Percentiles rank a stretch among this genome's conserved stretches.
These are phyloP conservation scores for Westerdykella sp. DNA, from an alignment of 2,329 filamentous ascomycete genomes.

Conservation along the genomic window DNA sequence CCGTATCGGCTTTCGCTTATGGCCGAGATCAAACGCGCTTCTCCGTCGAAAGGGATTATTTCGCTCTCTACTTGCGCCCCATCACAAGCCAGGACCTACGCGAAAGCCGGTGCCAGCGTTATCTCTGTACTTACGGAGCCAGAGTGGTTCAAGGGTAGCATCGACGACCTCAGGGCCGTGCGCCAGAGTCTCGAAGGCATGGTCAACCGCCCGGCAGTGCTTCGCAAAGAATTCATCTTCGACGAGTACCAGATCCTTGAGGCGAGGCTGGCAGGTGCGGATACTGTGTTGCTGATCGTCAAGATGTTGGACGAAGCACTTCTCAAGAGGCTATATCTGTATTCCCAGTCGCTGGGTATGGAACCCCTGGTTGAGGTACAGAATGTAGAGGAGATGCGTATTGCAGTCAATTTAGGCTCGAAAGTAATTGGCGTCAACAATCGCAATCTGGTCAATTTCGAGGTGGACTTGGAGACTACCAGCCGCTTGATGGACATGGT, in stretches of 20 bases:
- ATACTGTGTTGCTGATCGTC: slow-evolving; percentile 91
- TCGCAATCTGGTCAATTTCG: slow-evolving; percentile 90
- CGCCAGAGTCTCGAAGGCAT: slow-evolving; percentile 84
- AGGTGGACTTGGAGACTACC: slow-evolving; percentile 90
- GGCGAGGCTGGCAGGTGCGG: slow-evolving; percentile 83
- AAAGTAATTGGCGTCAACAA: slow-evolving; percentile 98
- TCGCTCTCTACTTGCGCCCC: slow-evolving; percentile 82
- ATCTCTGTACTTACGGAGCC: slow-evolving; percentile 99
- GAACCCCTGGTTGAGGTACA: slow-evolving; percentile 97
- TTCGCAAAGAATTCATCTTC: slow-evolving; percentile 96
- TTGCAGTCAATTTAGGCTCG: slow-evolving; percentile 76
- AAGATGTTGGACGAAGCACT: slow-evolving; percentile 85
- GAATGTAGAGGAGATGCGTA: slow-evolving; percentile 85
- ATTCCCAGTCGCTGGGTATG: slow-evolving; percentile 88
- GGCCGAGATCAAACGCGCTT: slow-evolving; percentile 96
- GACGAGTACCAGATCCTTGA: slow-evolving; percentile 98
- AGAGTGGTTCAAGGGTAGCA: slow-evolving; percentile 98
- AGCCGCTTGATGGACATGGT: slow-evolving; percentile 83
- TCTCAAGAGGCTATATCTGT: slow-evolving; percentile 74
- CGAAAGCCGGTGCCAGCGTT: slow-evolving; percentile 86
- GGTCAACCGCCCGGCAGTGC: slow-evolving; percentile 82
- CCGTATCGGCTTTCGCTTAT: slow-evolving; percentile 86
- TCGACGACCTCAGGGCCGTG: slow-evolving; percentile 84
- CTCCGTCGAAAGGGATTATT: slow-evolving; percentile 93
- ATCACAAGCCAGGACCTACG: slow-evolving; percentile 84